A percentile compares a stretch with the other conserved stretches of the same genome.
Conservation (phyloP, 2,329 filamentous ascomycete genomes). For the Trichoderma polysporum region DNA sequence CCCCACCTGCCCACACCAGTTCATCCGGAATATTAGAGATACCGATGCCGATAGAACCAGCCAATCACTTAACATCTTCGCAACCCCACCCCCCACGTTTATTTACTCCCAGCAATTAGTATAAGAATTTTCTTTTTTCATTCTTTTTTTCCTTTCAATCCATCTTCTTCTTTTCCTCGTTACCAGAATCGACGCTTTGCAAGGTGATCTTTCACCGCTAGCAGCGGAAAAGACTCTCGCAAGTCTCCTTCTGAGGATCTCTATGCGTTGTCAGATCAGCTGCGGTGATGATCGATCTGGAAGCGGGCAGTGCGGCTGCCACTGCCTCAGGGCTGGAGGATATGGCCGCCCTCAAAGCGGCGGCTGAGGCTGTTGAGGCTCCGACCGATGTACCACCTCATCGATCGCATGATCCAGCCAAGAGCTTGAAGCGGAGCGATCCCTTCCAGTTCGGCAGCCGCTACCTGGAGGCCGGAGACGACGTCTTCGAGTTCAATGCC, state of each 20-base stretch:
- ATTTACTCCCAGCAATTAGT: not conserved
- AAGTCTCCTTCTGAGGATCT: not conserved
- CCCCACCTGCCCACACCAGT: not conserved
- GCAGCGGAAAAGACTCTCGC: not conserved
- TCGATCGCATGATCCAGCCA: constrained; percentile 67
- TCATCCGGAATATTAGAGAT: not conserved
- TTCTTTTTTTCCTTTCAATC: not conserved
- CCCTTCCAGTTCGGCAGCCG: constrained; percentile 96
- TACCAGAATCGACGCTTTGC: not conserved
- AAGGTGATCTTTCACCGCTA: not conserved
- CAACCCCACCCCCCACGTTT: constrained; percentile 1
- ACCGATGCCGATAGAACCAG: not conserved
- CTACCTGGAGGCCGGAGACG: constrained; percentile 76
- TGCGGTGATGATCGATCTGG: constrained; percentile 13
- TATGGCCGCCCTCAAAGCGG: constrained; percentile 27
- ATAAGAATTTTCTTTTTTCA: not conserved
- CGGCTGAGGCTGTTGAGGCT: constrained; percentile 13
- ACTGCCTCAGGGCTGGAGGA: constrained; percentile 25
- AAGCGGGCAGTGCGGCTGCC: constrained; percentile 14
- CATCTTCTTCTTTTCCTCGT: not conserved
- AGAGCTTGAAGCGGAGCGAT: constrained; percentile 82
- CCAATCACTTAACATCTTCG: not conserved
- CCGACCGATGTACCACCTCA: constrained; percentile 50
- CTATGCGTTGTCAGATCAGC: constrained; percentile 3
- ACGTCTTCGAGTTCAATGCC: constrained; percentile 96